Base-by-base conservation (phyloP, 148 eudicot genomes). In the Camellia japonica region DNA sequence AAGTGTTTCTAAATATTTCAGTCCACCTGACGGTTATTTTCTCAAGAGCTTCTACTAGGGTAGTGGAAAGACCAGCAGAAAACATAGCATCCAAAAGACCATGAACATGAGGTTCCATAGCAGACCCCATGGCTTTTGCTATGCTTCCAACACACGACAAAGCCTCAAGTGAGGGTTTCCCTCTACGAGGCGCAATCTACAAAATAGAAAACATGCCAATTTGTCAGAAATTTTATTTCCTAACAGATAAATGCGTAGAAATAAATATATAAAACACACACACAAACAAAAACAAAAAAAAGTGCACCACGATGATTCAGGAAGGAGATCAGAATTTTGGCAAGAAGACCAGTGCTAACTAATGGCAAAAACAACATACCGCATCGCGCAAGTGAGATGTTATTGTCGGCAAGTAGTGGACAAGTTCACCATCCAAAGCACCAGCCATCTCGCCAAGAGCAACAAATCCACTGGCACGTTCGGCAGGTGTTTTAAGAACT, bases 361-460 rank as follows among this genome's bases (percentile, higher is more conserved):
- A 30, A 51, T 64, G 49, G 72, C 60, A 63, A 51, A 82, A 19
- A 78, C 44, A 49, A 85, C 93, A 75, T 87, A 96, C 99, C 78
- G 99, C 99, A 75, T 96, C 98, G 79, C 95, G 99, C 63, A 96
- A 82, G 83, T 93, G 98, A 85, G 95, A 85, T 75, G 88, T 93
- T 88, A 96, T 92, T 90, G 95, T 93, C 94, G 99, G 99, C 99
- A 96, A 93, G 88, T 96, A 96, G 82, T 88, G 76, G 43, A 84
- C 67, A 49, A 96, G 91, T 87, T 93, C 95, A 79, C 99, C 99
- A 85, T 96, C 99, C 89, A 96, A 90, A 78, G 99, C 99, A 84
- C 92, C 98, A 79, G 98, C 98, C 99, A 96, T 93, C 90, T 96
- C 99, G 79, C 99, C 99, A 76, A 96, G 97, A 77, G 99, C 99